Percentiles rank a stretch among this genome's conserved stretches.
Conservation (phyloP, 768 basidiomycete species). For the Porphyrellus cyaneotinctus region DNA sequence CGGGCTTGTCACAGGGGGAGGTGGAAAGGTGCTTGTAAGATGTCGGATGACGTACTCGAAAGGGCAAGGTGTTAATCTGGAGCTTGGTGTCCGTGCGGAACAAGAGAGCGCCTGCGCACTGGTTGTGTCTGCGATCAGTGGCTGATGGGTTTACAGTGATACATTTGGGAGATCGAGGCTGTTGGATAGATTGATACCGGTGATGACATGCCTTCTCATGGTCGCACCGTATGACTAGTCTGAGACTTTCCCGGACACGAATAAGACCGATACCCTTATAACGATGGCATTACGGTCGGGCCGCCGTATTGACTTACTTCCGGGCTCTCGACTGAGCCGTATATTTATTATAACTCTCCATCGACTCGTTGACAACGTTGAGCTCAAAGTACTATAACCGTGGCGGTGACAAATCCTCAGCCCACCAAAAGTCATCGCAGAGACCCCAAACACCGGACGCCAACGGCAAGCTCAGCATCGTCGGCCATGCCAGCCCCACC, state of each 20-base stretch:
- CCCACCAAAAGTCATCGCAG: slow-evolving; percentile 5
- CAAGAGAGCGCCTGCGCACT: slow-evolving; percentile 81
- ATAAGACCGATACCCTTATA: slow-evolving; percentile 7
- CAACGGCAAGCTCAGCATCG: slow-evolving; percentile 8
- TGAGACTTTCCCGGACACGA: slow-evolving; percentile 8
- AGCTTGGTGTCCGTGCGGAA: slow-evolving; percentile 89
- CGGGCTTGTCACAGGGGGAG: slow-evolving; percentile 86
- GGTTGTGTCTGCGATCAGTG: slow-evolving; percentile 86
- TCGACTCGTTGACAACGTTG: slow-evolving; percentile 2
- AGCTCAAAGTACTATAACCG: background rate
- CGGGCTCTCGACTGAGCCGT: too few species aligned
- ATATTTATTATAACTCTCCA: background rate
- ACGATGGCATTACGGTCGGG: slow-evolving; percentile 3
- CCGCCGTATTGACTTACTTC: background rate
- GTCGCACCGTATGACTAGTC: slow-evolving; percentile 5
- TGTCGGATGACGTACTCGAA: slow-evolving; percentile 93
- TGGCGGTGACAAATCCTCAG: slow-evolving; percentile 18
- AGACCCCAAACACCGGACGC: slow-evolving; percentile 15
- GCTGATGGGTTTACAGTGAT: slow-evolving; percentile 33
- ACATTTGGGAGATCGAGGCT: slow-evolving; percentile 2
- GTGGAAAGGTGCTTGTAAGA: slow-evolving; percentile 92
- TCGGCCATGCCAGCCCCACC: slow-evolving; percentile 49
- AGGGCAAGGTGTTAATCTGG: slow-evolving; percentile 89
- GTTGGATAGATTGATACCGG: slow-evolving; percentile 8
- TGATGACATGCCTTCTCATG: slow-evolving; percentile 12